Evolutionary conservation across 495 filamentous ascomycete species (phyloP).

Genomic region (Penicillium atrosanguineum): DNA sequence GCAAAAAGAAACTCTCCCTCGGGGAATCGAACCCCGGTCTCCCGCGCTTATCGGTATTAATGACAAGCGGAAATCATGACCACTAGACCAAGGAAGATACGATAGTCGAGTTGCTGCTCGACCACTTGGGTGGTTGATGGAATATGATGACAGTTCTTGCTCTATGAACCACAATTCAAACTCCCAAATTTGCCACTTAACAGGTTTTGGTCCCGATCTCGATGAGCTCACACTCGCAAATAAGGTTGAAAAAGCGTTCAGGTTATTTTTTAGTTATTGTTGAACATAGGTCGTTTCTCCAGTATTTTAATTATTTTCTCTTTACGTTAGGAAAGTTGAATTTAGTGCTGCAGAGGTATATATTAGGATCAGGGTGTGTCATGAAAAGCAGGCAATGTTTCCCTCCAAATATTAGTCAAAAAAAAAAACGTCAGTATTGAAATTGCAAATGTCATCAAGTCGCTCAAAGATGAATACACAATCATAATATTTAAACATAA

Average conservation of each 20-base stretch:
- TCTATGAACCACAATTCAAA: too few species aligned
- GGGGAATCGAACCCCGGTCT: slow-evolving; percentile 57
- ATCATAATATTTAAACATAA: too few species aligned
- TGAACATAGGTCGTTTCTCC: neutral
- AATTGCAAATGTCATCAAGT: neutral
- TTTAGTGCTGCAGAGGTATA: neutral
- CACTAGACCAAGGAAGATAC: neutral
- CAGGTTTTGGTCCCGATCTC: too few species aligned
- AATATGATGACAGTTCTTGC: too few species aligned
- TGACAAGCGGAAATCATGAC: neutral
- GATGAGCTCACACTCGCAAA: neutral
- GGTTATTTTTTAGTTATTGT: neutral
- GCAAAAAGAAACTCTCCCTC: slow-evolving; percentile 39
- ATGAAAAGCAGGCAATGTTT: neutral
- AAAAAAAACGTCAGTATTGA: neutral
- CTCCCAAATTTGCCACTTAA: too few species aligned
- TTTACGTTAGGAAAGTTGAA: neutral
- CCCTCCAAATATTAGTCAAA: neutral
- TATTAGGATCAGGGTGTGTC: neutral
- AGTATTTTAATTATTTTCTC: neutral
- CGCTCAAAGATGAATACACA: neutral
- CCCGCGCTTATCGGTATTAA: slow-evolving; percentile 37
- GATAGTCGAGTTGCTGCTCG: slow-evolving; percentile 1
- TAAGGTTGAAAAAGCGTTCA: neutral
- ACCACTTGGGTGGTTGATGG: slow-evolving; percentile 4